Evolutionary conservation across 1,139 yeast genomes (phyloP).

Genomic region (Suzukiozyma palmioleophila): DNA sequence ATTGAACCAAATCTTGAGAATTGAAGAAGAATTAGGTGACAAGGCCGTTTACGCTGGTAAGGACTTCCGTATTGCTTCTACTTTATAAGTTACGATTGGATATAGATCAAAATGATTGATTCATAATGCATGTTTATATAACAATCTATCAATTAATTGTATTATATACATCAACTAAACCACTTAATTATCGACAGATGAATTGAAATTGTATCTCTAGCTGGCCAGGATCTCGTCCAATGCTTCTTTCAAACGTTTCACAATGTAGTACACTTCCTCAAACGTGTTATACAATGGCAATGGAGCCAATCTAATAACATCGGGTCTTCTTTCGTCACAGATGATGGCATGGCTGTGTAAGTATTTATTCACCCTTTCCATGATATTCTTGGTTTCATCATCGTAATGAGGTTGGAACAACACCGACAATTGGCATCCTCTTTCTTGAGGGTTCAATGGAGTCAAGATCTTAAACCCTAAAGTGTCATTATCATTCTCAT

Average conservation of each 20-base stretch:
- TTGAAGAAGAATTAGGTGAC: constrained; percentile 95
- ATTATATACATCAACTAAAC: too few species aligned
- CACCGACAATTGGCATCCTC: constrained; percentile 83
- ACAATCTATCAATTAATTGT: background rate
- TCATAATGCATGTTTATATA: constrained; percentile 4
- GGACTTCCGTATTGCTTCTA: constrained; percentile 59
- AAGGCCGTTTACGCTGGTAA: constrained; percentile 93
- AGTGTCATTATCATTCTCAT: constrained; percentile 13
- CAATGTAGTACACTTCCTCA: constrained; percentile 52
- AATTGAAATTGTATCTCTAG: too few species aligned
- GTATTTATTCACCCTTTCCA: constrained; percentile 56
- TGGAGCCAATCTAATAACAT: constrained; percentile 83
- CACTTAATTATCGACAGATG: too few species aligned
- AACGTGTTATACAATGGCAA: constrained; percentile 78
- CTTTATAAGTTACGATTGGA: constrained; percentile 21
- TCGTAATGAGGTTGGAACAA: constrained; percentile 53
- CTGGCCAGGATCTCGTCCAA: constrained; percentile 14
- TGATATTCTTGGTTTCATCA: constrained; percentile 37
- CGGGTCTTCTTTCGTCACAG: constrained; percentile 87
- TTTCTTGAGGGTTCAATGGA: constrained; percentile 49
- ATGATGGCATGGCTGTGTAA: constrained; percentile 60
- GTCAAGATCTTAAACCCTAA: constrained; percentile 69
- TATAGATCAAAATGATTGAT: constrained; percentile 4
- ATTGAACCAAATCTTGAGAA: constrained; percentile 93
- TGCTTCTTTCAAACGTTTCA: constrained; percentile 39